Base-by-base conservation (phyloP, 1,284 basidiomycete genomes). In the Boletus austroedulis region DNA sequence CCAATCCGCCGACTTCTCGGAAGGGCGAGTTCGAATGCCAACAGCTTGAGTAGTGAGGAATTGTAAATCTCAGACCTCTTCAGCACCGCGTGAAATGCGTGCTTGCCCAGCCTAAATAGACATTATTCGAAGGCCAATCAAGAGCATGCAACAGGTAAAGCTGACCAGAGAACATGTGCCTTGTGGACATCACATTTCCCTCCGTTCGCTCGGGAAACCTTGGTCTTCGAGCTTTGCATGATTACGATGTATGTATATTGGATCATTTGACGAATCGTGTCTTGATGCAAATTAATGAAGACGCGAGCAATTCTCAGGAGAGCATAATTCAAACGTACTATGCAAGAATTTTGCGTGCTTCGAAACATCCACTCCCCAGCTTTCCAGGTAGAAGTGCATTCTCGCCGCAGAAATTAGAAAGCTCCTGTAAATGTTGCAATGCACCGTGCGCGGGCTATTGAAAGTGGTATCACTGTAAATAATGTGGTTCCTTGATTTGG, bases 331-430 rank as follows among this genome's bases (percentile, higher is more conserved):
- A 28, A 47, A 75, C 82, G 40, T 67, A 89, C 85, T 77, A 49
- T 78, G 76, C 53, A 90, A 74, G 67, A 84, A 86, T 47, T 66
- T 68, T 50, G 72, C 64, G 61, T 81, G 81, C 57, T 75, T 78
- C 38, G 65, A 68, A n/a, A 75, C 62, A 52, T 78, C 75, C 9
- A 76, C 62, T n/a, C 78, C 77, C 84, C 82, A 87, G 47, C 80
- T 79, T 46, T 79, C 78, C 38, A 96, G 77, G 72, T 97, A 98
- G 52, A 85, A 82, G 53, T 92, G 85, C 79, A 95, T 90, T 76
- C 95, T 98, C 80, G 95, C 87, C 1, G 92, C 92, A 1, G 87
- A 82, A 26, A 96, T 73, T n/a, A 92, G 75, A 67, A 95, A 91
- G 66, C 88, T 90, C 72, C 95, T 87, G 70, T 94, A 95, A 11